phyloP scores from a whole-genome alignment of 345 rosid species.

The Syzygium aqueum region DNA sequence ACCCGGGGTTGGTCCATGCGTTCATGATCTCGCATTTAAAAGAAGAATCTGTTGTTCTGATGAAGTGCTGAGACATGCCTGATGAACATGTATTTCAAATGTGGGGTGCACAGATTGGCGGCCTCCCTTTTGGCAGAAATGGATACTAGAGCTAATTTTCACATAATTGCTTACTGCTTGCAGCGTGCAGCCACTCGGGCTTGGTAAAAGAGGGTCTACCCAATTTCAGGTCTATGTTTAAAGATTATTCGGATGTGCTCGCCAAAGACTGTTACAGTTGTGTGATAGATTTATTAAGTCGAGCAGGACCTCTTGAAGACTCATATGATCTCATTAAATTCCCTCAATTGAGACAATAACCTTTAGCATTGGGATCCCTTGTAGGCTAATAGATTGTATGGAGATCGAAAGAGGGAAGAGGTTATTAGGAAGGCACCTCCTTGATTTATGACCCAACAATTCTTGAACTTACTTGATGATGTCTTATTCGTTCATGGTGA shows the following conservation, averaged over 20 bases:
- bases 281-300: neutral
- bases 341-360: neutral
- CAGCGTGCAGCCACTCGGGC: neutral
- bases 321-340: neutral
- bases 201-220: neutral
- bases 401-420: neutral
- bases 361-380: neutral
- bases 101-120: neutral
- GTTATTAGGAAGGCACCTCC: neutral
- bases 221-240: too few relatives aligned
- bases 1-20: neutral
- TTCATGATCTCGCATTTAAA: neutral
- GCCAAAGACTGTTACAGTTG: neutral
- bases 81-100: neutral
- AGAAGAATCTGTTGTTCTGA: neutral
- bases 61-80: neutral
- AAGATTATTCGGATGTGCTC: too few relatives aligned
- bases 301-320: neutral
- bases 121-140: neutral
- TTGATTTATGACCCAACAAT: neutral
- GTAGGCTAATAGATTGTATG: neutral
- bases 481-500: too few relatives aligned
- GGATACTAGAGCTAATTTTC: neutral
- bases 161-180: neutral
- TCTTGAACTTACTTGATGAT: too few relatives aligned